Evolutionary conservation across 495 filamentous ascomycete genomes (phyloP).

Genomic region (Evansstolkia leycettana): DNA sequence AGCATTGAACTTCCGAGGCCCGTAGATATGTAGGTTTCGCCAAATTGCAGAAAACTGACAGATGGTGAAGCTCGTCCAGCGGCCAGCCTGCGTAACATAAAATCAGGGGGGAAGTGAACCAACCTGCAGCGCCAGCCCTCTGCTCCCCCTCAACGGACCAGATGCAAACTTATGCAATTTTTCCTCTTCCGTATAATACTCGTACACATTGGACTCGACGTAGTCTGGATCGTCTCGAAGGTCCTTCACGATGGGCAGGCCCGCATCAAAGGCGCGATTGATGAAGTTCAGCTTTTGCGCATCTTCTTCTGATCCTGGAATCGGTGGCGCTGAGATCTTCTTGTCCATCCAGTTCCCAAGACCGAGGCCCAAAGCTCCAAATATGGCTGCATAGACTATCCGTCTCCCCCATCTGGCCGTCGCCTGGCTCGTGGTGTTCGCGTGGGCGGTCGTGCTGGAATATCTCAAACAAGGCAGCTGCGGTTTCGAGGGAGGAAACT

Average conservation of each 20-base stretch:
- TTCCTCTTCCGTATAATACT: conserved; percentile 26
- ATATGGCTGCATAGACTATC: conserved; percentile 23
- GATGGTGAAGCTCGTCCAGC: too few relatives aligned
- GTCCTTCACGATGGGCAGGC: conserved; percentile 40
- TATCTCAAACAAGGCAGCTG: conserved; percentile 6
- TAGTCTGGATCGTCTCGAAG: conserved; percentile 42
- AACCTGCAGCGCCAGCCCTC: conserved; percentile 33
- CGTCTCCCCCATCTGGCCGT: conserved; percentile 29
- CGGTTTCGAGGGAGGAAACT: neutral
- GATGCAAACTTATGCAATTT: conserved; percentile 24
- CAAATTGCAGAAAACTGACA: conserved; percentile 6
- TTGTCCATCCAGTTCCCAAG: conserved; percentile 16
- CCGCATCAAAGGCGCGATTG: conserved; percentile 15
- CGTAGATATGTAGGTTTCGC: neutral
- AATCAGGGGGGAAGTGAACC: conserved; percentile 2
- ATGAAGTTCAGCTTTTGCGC: conserved; percentile 11
- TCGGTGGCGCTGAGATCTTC: conserved; percentile 15
- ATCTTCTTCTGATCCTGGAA: conserved; percentile 23
- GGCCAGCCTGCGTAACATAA: neutral
- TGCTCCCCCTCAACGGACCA: conserved; percentile 26
- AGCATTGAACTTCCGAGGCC: conserved; percentile 16
- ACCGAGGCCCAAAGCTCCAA: conserved; percentile 19
- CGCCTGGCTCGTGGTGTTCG: conserved; percentile 8
- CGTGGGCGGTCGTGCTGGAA: conserved; percentile 10
- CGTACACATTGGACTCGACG: conserved; percentile 43